Evolutionary conservation across 2,329 filamentous ascomycete species (phyloP).

Genomic region (Ophiostoma sp.): DNA sequence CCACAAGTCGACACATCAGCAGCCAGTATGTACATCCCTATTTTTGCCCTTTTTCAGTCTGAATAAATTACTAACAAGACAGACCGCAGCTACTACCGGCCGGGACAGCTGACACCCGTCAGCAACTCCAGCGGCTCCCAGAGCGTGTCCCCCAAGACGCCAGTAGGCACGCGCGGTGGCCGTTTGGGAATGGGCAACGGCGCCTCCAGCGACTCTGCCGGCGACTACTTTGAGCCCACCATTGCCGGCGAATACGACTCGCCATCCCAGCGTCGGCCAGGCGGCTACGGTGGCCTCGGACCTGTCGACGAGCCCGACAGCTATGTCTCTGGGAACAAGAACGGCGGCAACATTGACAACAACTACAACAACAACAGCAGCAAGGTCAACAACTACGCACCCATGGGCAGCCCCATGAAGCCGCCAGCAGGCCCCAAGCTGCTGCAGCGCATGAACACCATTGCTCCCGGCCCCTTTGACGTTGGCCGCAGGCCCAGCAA

Average conservation of each 20-base stretch:
- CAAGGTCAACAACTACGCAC: conserved; percentile 33
- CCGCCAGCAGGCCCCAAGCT: conserved; percentile 38
- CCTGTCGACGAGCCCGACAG: neutral
- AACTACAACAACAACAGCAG: conserved; percentile 21
- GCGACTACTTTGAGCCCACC: conserved; percentile 42
- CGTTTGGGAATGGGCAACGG: conserved; percentile 33
- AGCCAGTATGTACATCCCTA: conserved; percentile 46
- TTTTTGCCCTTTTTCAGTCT: neutral
- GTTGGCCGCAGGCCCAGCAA: conserved; percentile 31
- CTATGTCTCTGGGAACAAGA: neutral
- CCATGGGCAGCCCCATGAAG: conserved; percentile 45
- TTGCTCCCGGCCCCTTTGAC: conserved; percentile 63
- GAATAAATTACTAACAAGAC: conserved; percentile 33
- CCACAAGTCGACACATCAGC: conserved; percentile 52
- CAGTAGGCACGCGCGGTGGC: conserved; percentile 36
- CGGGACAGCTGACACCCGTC: conserved; percentile 58
- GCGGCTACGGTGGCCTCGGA: conserved; percentile 48
- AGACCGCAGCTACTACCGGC: conserved; percentile 52
- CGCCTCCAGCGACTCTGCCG: conserved; percentile 32
- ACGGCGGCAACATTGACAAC: neutral
- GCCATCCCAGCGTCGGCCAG: conserved; percentile 39
- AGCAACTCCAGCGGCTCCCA: conserved; percentile 57
- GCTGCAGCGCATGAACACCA: conserved; percentile 58
- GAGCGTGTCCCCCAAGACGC: conserved; percentile 59
- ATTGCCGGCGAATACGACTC: conserved; percentile 42